Evolutionary conservation across 2,329 filamentous ascomycete genomes (phyloP), one percentile per base, ranked within the genome.

Genomic region (Tolypocladium tundrense): DNA sequence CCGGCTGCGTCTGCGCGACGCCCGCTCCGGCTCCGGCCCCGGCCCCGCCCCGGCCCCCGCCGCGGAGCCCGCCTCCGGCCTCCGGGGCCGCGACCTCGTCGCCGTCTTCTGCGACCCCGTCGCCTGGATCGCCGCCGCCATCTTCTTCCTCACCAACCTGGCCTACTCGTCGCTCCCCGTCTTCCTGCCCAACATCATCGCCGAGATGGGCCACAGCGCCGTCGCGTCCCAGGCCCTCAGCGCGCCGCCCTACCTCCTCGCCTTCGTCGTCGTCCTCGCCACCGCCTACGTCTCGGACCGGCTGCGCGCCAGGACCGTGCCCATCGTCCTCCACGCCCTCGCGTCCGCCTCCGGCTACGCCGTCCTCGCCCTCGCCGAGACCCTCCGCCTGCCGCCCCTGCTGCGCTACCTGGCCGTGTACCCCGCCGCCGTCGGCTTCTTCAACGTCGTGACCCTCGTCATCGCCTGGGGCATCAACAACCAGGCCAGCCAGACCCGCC

Each of bases 391-490:
- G 27, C 68, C 75, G 4, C 66, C 75, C 54, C 79, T 70, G 51
- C 61, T 82, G 42, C 80, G 90, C 21, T 96, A 96, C 67, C 65
- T 87, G 7, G 88, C 86, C 58, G 80, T 96, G 9, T 96, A 88
- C 69, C 90, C 90, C 0, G 90, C 91, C 2, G 82, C 86, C 2
- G 76, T 85, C 1, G 91, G 91, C 4, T 94, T 96, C 73, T 93
- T 96, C 77, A 86, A 83, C 60, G 88, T 90, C 24, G 88, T 96
- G 58, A 91, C 90, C 0, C 79, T 96, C 39, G 87, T 92, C 63
- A 88, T 96, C 58, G 88, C 90, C 1, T 96, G 91, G 91, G 90
- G 83, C 41, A 83, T 96, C 67, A 95, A 96, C 68, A 96, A 96
- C 70, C 89, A 94, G 68, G 75, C 81, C 56, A 84, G 78, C 14